A percentile compares a stretch with the other conserved stretches of the same genome.
Evolutionary conservation across 371 early-diverging fungal species (phyloP).

Genomic region (Mortierella sp.): DNA sequence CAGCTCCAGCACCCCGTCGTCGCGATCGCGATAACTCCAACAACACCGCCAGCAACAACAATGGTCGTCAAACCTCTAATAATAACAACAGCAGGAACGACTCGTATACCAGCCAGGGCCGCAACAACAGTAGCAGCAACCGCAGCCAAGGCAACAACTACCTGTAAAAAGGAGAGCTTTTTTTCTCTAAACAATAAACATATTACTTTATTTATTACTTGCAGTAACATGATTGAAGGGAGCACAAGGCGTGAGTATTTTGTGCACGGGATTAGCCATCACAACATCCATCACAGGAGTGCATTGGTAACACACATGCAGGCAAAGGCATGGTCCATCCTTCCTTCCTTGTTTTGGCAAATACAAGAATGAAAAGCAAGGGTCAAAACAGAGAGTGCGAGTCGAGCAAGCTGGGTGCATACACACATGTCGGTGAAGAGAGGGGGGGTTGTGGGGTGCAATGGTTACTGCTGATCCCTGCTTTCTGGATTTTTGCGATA

Average conservation of each 20-base stretch:
- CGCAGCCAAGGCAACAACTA: constrained; percentile 9
- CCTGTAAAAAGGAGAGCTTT: neutral
- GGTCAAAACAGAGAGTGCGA: neutral
- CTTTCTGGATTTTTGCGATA: neutral
- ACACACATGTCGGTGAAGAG: neutral
- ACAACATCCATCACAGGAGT: neutral
- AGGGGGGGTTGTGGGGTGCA: neutral
- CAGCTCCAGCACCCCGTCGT: neutral
- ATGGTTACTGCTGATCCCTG: neutral
- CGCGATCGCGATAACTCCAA: neutral
- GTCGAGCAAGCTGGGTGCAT: neutral
- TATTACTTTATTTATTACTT: neutral
- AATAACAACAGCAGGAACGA: neutral
- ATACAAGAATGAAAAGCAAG: neutral
- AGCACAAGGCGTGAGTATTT: neutral
- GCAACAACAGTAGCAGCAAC: constrained; percentile 12
- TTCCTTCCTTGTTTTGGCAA: neutral
- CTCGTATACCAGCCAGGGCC: constrained; percentile 11
- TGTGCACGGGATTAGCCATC: neutral
- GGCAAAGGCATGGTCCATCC: neutral
- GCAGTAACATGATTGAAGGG: neutral
- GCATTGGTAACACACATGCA: neutral
- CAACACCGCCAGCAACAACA: neutral
- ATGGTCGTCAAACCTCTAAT: too few relatives aligned
- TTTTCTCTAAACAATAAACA: neutral